Percentiles rank a stretch among this genome's conserved stretches.
Conservation (phyloP, 176 grass and related monocot species). For the Rhynchospora pubera region DNA sequence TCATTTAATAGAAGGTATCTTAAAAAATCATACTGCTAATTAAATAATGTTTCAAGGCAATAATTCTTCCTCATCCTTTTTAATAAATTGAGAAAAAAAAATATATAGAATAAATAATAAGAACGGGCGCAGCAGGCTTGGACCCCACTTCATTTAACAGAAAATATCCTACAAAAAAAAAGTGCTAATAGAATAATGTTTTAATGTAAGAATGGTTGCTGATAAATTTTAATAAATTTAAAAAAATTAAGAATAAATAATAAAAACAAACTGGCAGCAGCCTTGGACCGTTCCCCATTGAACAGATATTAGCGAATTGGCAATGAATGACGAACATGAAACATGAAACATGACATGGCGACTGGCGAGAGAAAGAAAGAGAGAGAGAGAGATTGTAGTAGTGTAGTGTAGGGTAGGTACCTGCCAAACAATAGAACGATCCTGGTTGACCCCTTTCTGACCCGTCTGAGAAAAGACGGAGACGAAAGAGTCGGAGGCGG, state of each 20-base stretch:
- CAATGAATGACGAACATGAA: not conserved
- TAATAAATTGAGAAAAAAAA: too few relatives aligned
- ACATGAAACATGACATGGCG: too few relatives aligned
- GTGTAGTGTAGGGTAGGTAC: too few relatives aligned
- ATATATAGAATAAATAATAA: too few relatives aligned
- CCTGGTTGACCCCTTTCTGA: conserved; percentile 94
- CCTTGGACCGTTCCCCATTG: not conserved
- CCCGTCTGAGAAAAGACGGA: conserved; percentile 83
- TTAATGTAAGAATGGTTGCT: not conserved
- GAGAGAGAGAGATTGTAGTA: not conserved
- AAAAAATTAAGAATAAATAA: not conserved
- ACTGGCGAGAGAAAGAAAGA: too few relatives aligned
- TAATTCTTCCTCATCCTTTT: too few relatives aligned
- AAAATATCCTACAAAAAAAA: too few relatives aligned
- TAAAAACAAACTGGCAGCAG: not conserved
- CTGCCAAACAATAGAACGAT: conserved; percentile 91
- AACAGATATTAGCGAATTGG: conserved; percentile 11
- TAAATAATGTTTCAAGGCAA: too few relatives aligned
- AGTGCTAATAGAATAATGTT: not conserved
- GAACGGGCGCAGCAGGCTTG: too few relatives aligned
- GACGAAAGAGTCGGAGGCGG: conserved; percentile 55
- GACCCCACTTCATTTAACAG: too few relatives aligned
- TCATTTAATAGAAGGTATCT: not conserved
- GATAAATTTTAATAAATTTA: not conserved
- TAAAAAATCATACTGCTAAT: not conserved